Conservation (phyloP, 2,329 filamentous ascomycete genomes). For the Dactylella cylindrospora region DNA sequence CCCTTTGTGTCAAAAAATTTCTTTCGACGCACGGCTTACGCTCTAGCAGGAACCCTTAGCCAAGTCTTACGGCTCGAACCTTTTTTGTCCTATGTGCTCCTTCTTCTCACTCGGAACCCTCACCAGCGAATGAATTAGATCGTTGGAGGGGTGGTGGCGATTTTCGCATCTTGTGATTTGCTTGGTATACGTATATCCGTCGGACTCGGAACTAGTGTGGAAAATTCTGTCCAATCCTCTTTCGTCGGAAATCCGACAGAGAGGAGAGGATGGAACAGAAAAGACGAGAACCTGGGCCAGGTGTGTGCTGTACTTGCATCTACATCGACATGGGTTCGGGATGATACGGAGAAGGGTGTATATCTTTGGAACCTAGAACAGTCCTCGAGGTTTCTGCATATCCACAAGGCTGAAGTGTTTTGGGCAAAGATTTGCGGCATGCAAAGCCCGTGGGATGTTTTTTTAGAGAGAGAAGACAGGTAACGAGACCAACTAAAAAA, state of each 20-base stretch:
- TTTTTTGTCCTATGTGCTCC: too few species aligned
- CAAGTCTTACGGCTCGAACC: too few species aligned
- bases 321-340: conserved; percentile 17
- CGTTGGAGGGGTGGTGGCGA: too few species aligned
- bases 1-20: too few species aligned
- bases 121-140: too few species aligned
- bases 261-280: too few species aligned
- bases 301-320: conserved; percentile 19
- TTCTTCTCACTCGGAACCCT: too few species aligned
- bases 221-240: conserved; percentile 28
- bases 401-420: conserved; percentile 42
- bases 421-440: background rate
- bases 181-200: too few species aligned
- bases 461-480: too few species aligned
- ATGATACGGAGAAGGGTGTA: background rate
- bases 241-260: conserved; percentile 31
- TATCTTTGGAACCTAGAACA: background rate
- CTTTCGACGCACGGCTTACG: too few species aligned
- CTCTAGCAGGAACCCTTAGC: too few species aligned
- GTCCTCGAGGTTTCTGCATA: conserved; percentile 40
- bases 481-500: conserved; percentile 15
- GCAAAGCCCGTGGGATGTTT: conserved; percentile 1
- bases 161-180: too few species aligned
- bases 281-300: conserved; percentile 3
- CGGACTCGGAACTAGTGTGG: conserved; percentile 5